Evolutionary conservation across 2,329 filamentous ascomycete species (phyloP).

Genomic region (Karstenula rhodostoma): DNA sequence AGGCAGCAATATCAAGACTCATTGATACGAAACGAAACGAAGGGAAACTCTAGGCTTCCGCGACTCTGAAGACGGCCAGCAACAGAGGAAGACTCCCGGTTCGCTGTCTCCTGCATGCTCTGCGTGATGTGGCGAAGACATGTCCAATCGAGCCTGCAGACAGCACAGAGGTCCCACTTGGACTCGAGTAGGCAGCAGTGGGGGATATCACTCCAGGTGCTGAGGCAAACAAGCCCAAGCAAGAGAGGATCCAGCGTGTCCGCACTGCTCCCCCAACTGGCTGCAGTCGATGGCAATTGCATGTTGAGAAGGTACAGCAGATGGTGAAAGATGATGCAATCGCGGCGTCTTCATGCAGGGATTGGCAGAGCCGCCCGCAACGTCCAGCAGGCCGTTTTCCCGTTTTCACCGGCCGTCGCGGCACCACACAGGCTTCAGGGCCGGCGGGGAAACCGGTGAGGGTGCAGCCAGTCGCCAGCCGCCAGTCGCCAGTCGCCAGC

Average conservation of each 20-base stretch:
- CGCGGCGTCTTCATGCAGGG: conserved; percentile 2
- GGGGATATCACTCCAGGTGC: conserved; percentile 2
- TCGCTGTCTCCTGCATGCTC: conserved; percentile 3
- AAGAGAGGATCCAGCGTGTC: not conserved
- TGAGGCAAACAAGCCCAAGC: not conserved
- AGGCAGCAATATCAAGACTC: not conserved
- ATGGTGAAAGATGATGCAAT: conserved; percentile 24
- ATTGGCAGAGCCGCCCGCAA: conserved; percentile 14
- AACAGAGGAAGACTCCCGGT: conserved; percentile 7
- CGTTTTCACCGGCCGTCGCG: conserved; percentile 32
- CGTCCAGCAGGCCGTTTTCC: conserved; percentile 22
- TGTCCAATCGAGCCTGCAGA: conserved; percentile 20
- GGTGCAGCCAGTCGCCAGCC: not conserved
- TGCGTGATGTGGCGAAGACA: conserved; percentile 17
- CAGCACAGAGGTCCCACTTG: not conserved
- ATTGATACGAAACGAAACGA: not conserved
- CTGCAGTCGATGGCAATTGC: not conserved
- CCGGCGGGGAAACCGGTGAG: conserved; percentile 38
- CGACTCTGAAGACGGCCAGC: not conserved
- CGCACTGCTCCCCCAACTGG: not conserved
- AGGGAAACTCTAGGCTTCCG: conserved; percentile 5
- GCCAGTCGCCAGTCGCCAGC: too few relatives aligned
- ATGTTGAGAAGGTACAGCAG: not conserved
- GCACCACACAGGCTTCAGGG: conserved; percentile 29
- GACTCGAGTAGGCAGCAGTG: conserved; percentile 19